phyloP scores from a whole-genome alignment of 176 grass and related monocot genomes.

The Pontederia crassipes region DNA sequence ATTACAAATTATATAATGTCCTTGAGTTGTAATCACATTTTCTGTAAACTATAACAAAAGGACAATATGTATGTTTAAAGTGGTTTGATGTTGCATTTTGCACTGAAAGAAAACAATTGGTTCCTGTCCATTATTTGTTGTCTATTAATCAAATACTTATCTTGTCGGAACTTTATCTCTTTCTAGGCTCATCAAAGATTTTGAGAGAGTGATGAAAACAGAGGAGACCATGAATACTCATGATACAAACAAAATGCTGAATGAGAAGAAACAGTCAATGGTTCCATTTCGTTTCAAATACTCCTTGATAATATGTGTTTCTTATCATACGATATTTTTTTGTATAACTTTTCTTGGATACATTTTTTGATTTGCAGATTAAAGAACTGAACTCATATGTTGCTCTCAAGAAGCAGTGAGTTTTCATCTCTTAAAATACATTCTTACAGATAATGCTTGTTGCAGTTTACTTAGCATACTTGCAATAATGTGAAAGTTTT shows the following conservation, averaged over 20 bases:
- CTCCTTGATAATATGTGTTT: background rate
- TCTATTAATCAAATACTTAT: too few relatives aligned
- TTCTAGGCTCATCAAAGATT: conserved; percentile 88
- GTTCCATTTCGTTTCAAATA: conserved; percentile 21
- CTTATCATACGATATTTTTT: background rate
- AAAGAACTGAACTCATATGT: conserved; percentile 96
- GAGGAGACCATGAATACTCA: conserved; percentile 38
- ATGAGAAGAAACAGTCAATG: conserved; percentile 82
- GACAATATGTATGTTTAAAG: too few relatives aligned
- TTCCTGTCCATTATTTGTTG: too few relatives aligned
- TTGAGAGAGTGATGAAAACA: conserved; percentile 66
- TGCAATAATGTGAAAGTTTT: too few relatives aligned
- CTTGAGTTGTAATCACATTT: too few relatives aligned
- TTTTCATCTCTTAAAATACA: conserved; percentile 20
- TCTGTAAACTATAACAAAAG: too few relatives aligned
- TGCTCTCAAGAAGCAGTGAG: conserved; percentile 98
- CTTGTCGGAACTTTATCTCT: background rate
- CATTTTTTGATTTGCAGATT: conserved; percentile 60
- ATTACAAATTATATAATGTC: too few relatives aligned
- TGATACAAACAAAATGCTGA: conserved; percentile 44
- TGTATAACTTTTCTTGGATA: background rate
- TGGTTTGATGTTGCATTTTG: too few relatives aligned
- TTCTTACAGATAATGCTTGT: background rate
- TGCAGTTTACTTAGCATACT: background rate
- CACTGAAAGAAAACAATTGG: too few relatives aligned